Evolutionary conservation across 2,329 filamentous ascomycete species (phyloP).

Genomic region (Dryadomyces quercivorus): DNA sequence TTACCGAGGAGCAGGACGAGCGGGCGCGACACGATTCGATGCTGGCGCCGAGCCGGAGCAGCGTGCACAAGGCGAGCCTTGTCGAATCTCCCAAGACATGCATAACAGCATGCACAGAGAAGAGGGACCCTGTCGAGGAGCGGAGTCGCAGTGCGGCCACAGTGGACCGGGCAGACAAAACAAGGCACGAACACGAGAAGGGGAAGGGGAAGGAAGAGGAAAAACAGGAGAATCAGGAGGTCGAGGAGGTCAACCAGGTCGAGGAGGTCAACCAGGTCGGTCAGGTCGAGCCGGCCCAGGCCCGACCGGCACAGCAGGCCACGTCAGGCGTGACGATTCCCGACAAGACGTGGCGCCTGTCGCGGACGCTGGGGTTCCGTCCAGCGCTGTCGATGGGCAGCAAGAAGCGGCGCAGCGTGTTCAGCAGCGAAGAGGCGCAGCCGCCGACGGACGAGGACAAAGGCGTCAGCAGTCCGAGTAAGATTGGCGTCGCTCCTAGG

Average conservation of each 20-base stretch:
- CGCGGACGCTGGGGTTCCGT: constrained; percentile 6
- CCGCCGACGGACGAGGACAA: neutral
- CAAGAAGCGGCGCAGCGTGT: neutral
- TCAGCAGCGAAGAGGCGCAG: neutral
- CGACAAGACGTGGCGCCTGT: constrained; percentile 9
- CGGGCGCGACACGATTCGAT: neutral
- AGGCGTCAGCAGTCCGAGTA: neutral
- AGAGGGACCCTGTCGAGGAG: too few species aligned
- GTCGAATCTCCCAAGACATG: too few species aligned
- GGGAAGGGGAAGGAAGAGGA: too few species aligned
- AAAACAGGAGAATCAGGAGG: too few species aligned
- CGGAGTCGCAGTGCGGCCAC: too few species aligned
- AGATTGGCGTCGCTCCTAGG: neutral
- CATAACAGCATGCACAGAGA: neutral
- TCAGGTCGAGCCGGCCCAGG: too few species aligned
- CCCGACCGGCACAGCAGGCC: too few species aligned
- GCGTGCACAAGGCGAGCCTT: too few species aligned
- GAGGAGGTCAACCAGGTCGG: neutral
- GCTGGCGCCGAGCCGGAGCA: too few species aligned
- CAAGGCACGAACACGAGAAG: neutral
- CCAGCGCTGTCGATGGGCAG: constrained; percentile 1
- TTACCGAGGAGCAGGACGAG: constrained; percentile 18
- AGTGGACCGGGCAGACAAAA: too few species aligned
- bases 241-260: neutral
- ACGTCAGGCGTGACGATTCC: neutral